Evolutionary conservation across 2,329 filamentous ascomycete species (phyloP), one percentile per base, ranked within the genome.

Genomic region (Pyrenochaeta sp.): DNA sequence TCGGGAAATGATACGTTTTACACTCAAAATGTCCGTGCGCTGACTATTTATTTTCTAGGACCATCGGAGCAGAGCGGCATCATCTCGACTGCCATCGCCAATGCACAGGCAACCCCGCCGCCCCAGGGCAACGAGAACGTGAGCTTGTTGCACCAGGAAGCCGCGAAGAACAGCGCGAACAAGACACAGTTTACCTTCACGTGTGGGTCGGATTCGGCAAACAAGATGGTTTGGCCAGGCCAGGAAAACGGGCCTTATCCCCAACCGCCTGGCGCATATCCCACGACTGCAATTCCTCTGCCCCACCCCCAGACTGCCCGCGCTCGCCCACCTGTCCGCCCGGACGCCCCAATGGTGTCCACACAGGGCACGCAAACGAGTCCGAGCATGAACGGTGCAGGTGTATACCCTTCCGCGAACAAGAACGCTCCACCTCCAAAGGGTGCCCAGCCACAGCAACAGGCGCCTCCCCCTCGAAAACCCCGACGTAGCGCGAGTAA

Each of bases 111-210:
- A 88, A 47, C 71, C 45, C 67, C 71, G 29, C 65, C 69, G 14
- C 64, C 64, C 45, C 58, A 74, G 69, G 90, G 88, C 12, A 88
- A 92, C 71, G 90, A 94, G 70, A 95, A 92, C 75, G 82, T 89
- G 59, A 94, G 90, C 74, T 82, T 93, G 54, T 78, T 96, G 43
- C 88, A 91, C 51, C 89, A 91, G 71, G 87, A 90, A 73, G 79
- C 84, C 15, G 76, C 81, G 5, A 81, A 81, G 52, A 88, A 84
- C 3, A 87, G 84, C 31, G 87, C 90, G 4, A 85, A 89, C 5
- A 91, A 92, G 51, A 90, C 90, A 0, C 92, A 97, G 66, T 99
- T 99, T 74, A 99, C 95, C 9, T 99, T 99, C 72, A 96, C 92
- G 11, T 97, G 92, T 76, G 91, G 96, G 68, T 94, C 93, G 1